Conservation (phyloP, 2,329 filamentous ascomycete genomes). For the Graphiopsis chlorocephala region DNA sequence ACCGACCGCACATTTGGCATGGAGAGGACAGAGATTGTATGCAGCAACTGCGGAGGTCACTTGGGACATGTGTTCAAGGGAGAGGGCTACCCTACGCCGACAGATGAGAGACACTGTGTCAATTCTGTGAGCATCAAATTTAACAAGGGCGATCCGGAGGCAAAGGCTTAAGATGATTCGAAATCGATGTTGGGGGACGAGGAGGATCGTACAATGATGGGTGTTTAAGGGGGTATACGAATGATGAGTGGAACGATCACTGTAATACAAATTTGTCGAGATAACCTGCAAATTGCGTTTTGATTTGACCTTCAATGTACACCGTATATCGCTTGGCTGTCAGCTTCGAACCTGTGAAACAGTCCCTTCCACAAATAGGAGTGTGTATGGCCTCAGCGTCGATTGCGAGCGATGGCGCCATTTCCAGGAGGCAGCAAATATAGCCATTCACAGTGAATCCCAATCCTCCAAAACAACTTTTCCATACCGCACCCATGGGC, state of each 20-base stretch:
- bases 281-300: neutral
- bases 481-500: neutral
- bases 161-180: conserved; percentile 25
- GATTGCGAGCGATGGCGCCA: conserved; percentile 15
- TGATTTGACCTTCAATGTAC: neutral
- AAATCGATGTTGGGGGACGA: neutral
- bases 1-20: conserved; percentile 77
- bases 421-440: neutral
- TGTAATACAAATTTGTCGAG: neutral
- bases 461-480: neutral
- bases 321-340: neutral
- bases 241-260: neutral
- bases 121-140: conserved; percentile 92
- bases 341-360: neutral
- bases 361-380: neutral
- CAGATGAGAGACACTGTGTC: conserved; percentile 94
- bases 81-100: conserved; percentile 78
- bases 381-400: conserved; percentile 5
- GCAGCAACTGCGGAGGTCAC: conserved; percentile 89
- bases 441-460: neutral
- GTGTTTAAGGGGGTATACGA: neutral
- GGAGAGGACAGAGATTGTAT: conserved; percentile 88
- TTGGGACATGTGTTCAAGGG: conserved; percentile 90
- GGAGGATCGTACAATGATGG: neutral
- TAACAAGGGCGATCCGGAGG: conserved; percentile 58